Percentiles rank a stretch among this genome's conserved stretches.
Evolutionary conservation across 257 asterid species (phyloP).

Genomic region (Euphrasia confusa): DNA sequence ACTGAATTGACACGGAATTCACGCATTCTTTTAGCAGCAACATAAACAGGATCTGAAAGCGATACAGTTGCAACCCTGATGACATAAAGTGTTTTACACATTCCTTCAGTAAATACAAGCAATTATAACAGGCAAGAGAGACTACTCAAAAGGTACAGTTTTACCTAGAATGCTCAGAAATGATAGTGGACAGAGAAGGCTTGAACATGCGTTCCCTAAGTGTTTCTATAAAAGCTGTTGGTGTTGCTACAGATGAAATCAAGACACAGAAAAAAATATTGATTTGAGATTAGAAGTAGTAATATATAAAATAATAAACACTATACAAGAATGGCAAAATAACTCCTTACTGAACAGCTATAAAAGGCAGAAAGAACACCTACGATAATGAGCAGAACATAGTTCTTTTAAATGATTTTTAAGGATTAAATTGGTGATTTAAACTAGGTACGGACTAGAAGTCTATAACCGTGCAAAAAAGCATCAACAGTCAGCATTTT

Average conservation of each 20-base stretch:
- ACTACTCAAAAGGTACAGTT: constrained; percentile 10
- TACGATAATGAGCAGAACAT: not conserved
- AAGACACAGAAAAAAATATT: not conserved
- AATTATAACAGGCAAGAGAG: constrained; percentile 16
- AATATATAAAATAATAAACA: constrained; percentile 7
- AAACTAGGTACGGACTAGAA: constrained; percentile 16
- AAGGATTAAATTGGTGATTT: constrained; percentile 1
- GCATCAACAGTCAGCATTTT: not conserved
- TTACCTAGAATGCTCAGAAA: constrained; percentile 72
- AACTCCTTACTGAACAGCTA: constrained; percentile 1
- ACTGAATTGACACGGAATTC: constrained; percentile 81
- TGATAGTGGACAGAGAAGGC: constrained; percentile 78
- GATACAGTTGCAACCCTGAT: constrained; percentile 69
- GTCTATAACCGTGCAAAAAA: not conserved
- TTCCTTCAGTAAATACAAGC: constrained; percentile 20
- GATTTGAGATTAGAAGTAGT: constrained; percentile 17
- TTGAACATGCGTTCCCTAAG: constrained; percentile 92
- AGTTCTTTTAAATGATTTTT: constrained; percentile 6
- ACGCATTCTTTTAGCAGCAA: constrained; percentile 92
- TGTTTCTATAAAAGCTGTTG: constrained; percentile 76
- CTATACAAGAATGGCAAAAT: not conserved
- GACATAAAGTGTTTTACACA: constrained; percentile 25
- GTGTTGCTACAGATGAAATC: constrained; percentile 49
- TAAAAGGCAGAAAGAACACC: constrained; percentile 13
- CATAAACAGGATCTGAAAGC: constrained; percentile 74